Evolutionary conservation across 495 filamentous ascomycete species (phyloP), one percentile per base, ranked within the genome.

Genomic region (Cenococcum geophilum): DNA sequence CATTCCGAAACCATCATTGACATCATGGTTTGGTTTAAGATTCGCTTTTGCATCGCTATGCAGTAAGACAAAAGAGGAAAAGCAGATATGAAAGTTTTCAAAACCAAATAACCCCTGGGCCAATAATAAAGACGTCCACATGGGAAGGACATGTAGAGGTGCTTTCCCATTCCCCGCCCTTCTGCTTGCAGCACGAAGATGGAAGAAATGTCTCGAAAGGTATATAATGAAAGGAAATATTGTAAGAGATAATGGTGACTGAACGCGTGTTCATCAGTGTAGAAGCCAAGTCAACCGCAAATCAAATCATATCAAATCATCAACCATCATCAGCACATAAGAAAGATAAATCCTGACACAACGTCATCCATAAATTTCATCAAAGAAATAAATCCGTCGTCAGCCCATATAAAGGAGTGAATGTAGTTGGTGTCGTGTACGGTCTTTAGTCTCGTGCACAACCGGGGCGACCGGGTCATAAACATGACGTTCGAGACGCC

Each of bases 401-500:
- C 49, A 23, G 14, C 53, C 53, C 32, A 43, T 23, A 32, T 32
- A 2, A 56, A 37, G 9, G 53, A 56, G 36, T 1, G 53, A 43
- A 56, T 56, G 11, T 56, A 56, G 53, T 56, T 37, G 53, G 53
- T 37, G 32, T 36, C 20, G 53, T 56, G 32, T 11, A 32, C 16
- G 53, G 34, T 40, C 18, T 52, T 16, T 9, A 27, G 16, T 11
- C 12, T 27, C 49, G 5, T 25, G 49, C 49, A 52, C 23, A 32
- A 32, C n/a, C 49, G 49, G 49, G 49, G 49, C 18, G 49, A 52
- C 53, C 53, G 53, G 53, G 34, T 56, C 53, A 58, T 60, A 35
- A 64, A 62, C 61, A 55, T 68, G 59, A 47, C 66, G 53, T 68
- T 58, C 58, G 36, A 34, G 62, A 68, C 59, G 62, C 62, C 62